phyloP scores from a whole-genome alignment of 345 rosid genomes.

The Pistacia atlantica region DNA sequence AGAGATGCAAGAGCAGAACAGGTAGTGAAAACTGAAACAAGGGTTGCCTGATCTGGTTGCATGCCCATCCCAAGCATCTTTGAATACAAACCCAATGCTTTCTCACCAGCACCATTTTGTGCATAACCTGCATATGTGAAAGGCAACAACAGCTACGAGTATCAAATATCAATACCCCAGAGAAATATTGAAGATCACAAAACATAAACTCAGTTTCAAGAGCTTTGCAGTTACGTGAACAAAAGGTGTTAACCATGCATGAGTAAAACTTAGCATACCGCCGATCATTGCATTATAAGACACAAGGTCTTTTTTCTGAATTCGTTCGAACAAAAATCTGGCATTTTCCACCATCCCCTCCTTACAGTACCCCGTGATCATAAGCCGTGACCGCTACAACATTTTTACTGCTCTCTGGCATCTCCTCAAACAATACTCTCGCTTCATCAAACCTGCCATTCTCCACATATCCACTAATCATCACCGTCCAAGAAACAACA shows the following conservation, averaged over 20 bases:
- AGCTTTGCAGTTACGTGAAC: not conserved
- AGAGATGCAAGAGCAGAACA: constrained; percentile 35
- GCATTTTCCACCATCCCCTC: constrained; percentile 37
- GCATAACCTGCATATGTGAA: constrained; percentile 26
- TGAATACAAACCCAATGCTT: constrained; percentile 29
- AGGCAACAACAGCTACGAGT: not conserved
- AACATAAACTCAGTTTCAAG: not conserved
- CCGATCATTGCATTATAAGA: constrained; percentile 47
- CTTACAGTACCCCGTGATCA: constrained; percentile 41
- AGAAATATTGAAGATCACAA: not conserved
- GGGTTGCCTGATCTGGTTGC: constrained; percentile 28
- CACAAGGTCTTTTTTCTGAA: constrained; percentile 31
- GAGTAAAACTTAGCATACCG: constrained; percentile 19
- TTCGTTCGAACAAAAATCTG: constrained; percentile 37
- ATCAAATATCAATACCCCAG: not conserved
- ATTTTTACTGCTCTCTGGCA: constrained; percentile 24
- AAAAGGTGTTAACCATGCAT: not conserved
- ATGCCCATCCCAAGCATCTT: constrained; percentile 26
- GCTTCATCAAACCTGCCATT: constrained; percentile 37
- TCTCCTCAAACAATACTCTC: constrained; percentile 27
- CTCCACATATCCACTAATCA: constrained; percentile 39
- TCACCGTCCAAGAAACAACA: constrained; percentile 39
- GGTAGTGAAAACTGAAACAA: constrained; percentile 36
- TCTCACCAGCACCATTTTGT: constrained; percentile 31
- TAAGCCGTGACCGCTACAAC: constrained; percentile 33